phyloP scores from a whole-genome alignment of 352 stramenopile species.

The Phytophthora sp. region DNA sequence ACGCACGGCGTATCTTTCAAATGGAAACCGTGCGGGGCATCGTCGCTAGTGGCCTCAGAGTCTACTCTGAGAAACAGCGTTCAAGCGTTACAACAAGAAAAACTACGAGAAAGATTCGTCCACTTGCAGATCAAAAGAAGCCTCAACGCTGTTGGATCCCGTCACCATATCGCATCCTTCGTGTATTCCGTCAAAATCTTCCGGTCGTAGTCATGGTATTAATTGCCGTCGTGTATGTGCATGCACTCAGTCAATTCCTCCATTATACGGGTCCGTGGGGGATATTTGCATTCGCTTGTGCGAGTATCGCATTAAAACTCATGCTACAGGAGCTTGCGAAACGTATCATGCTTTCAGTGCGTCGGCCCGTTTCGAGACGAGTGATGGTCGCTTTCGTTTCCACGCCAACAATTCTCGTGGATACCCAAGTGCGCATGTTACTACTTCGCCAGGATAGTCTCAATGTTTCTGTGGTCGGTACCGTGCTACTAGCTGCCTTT shows the following conservation, averaged over 20 bases:
- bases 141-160: not conserved
- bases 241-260: conserved; percentile 18
- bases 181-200: conserved; percentile 18
- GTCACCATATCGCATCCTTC: conserved; percentile 2
- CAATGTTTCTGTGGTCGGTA: conserved; percentile 24
- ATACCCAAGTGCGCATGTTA: conserved; percentile 46
- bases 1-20: no score
- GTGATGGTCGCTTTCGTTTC: conserved; percentile 30
- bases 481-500: conserved; percentile 24
- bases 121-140: no score
- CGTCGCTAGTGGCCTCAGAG: no score
- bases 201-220: conserved; percentile 4
- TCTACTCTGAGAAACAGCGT: no score
- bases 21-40: no score
- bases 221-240: conserved; percentile 26
- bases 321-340: conserved; percentile 29
- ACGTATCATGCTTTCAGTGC: conserved; percentile 10
- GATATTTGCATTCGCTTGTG: conserved; percentile 7
- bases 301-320: conserved; percentile 27
- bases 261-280: conserved; percentile 3
- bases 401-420: conserved; percentile 43
- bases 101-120: no score
- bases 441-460: conserved; percentile 37
- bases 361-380: conserved; percentile 17
- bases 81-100: no score